Percentiles rank a stretch among this genome's conserved stretches.
Evolutionary conservation across 129 eudicot genomes (phyloP).

Genomic region (Artemisia tridentata): DNA sequence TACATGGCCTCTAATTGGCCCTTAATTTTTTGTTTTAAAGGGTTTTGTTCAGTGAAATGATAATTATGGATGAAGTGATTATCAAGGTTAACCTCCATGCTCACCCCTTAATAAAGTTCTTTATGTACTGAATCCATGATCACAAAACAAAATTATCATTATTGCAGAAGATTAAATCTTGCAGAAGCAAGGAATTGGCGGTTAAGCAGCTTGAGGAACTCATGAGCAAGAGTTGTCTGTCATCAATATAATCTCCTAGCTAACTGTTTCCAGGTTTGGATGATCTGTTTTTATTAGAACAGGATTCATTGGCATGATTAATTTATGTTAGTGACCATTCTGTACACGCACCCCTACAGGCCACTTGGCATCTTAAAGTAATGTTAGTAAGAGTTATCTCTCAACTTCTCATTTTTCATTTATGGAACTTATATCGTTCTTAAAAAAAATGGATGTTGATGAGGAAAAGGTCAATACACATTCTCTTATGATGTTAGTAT

Average conservation of each 20-base stretch:
- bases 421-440: background rate
- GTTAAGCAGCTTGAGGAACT: conserved; percentile 9
- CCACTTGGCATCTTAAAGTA: background rate
- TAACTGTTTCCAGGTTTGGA: background rate
- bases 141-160: background rate
- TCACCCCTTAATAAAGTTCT: background rate
- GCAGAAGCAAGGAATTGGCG: background rate
- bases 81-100: background rate
- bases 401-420: conserved; percentile 4
- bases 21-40: background rate
- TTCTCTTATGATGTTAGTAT: background rate
- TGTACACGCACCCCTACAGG: background rate
- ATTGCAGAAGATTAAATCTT: background rate
- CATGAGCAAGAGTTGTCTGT: background rate
- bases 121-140: conserved; percentile 3
- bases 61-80: background rate
- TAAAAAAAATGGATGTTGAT: background rate
- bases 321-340: background rate
- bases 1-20: background rate
- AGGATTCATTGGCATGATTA: background rate
- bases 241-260: no score
- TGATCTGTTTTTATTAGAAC: background rate
- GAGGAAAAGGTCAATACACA: background rate
- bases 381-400: background rate
- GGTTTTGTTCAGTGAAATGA: background rate